These are phyloP conservation scores for Boeremia exigua DNA, from an alignment of 2,329 filamentous ascomycete genomes.

Conservation along the genomic window DNA sequence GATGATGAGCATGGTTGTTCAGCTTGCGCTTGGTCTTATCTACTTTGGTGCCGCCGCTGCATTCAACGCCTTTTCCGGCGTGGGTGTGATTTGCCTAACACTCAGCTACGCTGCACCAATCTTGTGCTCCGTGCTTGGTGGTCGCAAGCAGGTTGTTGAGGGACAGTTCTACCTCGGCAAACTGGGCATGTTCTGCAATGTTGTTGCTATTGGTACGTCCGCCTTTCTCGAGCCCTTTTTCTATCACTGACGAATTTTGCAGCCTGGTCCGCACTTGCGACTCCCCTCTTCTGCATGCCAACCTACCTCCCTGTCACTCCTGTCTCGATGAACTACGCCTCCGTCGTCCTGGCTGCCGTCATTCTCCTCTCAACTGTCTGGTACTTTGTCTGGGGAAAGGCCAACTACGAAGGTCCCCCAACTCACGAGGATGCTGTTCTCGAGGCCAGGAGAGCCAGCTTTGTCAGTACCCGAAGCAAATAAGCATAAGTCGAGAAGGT, in stretches of 20 bases:
- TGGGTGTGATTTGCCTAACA: constrained; percentile 73
- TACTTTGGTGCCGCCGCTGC: constrained; percentile 73
- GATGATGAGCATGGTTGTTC: constrained; percentile 72
- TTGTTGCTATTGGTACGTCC: constrained; percentile 67
- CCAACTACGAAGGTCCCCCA: constrained; percentile 71
- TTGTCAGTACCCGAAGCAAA: constrained; percentile 30
- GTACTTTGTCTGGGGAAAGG: constrained; percentile 74
- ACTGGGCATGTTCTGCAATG: constrained; percentile 67
- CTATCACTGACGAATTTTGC: constrained; percentile 1
- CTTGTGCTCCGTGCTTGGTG: constrained; percentile 65
- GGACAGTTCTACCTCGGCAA: constrained; percentile 67
- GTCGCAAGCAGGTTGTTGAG: constrained; percentile 64
- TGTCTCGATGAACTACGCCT: constrained; percentile 73
- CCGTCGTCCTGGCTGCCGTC: constrained; percentile 74
- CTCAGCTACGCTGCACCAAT: constrained; percentile 73
- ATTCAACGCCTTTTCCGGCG: constrained; percentile 75
- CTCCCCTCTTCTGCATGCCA: constrained; percentile 78
- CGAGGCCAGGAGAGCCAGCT: constrained; percentile 41
- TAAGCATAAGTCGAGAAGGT: background rate
- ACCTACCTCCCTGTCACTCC: constrained; percentile 65
- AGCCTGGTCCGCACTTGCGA: constrained; percentile 69
- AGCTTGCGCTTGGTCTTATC: constrained; percentile 69
- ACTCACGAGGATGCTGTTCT: constrained; percentile 42
- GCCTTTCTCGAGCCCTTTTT: constrained; percentile 18
- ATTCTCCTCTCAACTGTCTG: constrained; percentile 66